Conservation (phyloP, 139 green algal species). For the Chlamydomonas sp. region DNA sequence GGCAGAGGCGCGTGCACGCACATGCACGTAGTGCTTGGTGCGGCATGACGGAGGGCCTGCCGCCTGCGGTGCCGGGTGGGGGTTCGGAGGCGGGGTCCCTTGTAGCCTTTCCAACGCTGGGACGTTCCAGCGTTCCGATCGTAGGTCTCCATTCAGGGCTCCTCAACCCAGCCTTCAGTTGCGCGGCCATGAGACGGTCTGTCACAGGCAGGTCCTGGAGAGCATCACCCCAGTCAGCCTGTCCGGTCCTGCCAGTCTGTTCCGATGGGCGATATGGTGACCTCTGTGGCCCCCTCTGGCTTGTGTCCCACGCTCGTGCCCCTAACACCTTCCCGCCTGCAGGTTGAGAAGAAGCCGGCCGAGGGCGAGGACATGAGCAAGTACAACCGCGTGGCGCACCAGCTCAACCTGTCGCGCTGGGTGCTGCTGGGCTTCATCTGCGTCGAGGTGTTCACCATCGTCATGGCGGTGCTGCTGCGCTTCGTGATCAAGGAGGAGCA, state of each 20-base stretch:
- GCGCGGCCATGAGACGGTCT: too few relatives aligned
- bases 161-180: too few relatives aligned
- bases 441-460: slow-evolving; percentile 46
- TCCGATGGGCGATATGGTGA: too few relatives aligned
- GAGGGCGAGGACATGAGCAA: neutral
- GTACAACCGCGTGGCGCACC: slow-evolving; percentile 28
- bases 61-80: neutral
- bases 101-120: neutral
- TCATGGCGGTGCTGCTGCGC: slow-evolving; percentile 37
- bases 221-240: too few relatives aligned
- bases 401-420: slow-evolving; percentile 45
- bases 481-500: slow-evolving; percentile 40
- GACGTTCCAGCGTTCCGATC: too few relatives aligned
- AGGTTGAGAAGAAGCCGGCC: neutral
- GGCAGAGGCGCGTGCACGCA: neutral
- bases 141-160: too few relatives aligned
- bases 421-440: slow-evolving; percentile 47
- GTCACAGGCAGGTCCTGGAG: too few relatives aligned
- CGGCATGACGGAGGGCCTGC: neutral
- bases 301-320: neutral
- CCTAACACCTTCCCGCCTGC: neutral
- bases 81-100: slow-evolving; percentile 1
- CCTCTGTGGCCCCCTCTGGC: too few relatives aligned
- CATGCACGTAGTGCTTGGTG: neutral
- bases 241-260: too few relatives aligned